Base-by-base conservation (phyloP, 805 yeast species). In the Zygosaccharomyces bailii region DNA sequence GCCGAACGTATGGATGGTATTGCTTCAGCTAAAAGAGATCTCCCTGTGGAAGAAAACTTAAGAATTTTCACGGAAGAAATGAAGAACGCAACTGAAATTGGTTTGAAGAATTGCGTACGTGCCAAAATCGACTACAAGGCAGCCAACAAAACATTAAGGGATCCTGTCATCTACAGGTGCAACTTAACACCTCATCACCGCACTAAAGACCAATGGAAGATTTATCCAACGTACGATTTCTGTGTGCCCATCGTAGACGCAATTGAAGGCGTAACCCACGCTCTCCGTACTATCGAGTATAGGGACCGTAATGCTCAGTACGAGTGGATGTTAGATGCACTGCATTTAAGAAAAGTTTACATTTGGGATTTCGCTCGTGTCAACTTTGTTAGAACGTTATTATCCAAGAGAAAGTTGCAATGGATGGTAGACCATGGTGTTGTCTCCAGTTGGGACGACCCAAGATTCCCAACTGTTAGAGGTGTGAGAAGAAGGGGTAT, bases 401-500 rank as follows among this genome's bases (percentile, higher is more conserved):
- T 93, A 50, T 88, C 96, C 50, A 93, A 93, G 83, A 85, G 99
- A 75, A 93, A 93, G 75, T 77, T 93, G 65, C 99, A 95, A 74
- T 93, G 99, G 99, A 89, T 93, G 70, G 99, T 93, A 51, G 98
- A 93, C 74, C 84, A 87, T 67, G 73, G 79, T 34, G 75, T 84
- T 58, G 99, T 93, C 47, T 60, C 77, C 18, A 89, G 88, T 72
- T 93, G 99, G 99, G 97, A 93, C 63, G 99, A 93, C 69, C 99
- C 99, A 58, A 80, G 99, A 69, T 93, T 93, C 88, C 99, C 99
- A 56, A 93, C 99, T 37, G 96, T 93, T 31, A 84, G 98, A 70
- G 99, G 99, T 74, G 96, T 91, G 43, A 87, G 97, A 75, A 84
- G 99, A 77, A 86, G 99, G 75, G 99, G 99, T 74, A 93, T 93